phyloP scores from a whole-genome alignment of 163 green algal genomes.

The Scenedesmus sp. region DNA sequence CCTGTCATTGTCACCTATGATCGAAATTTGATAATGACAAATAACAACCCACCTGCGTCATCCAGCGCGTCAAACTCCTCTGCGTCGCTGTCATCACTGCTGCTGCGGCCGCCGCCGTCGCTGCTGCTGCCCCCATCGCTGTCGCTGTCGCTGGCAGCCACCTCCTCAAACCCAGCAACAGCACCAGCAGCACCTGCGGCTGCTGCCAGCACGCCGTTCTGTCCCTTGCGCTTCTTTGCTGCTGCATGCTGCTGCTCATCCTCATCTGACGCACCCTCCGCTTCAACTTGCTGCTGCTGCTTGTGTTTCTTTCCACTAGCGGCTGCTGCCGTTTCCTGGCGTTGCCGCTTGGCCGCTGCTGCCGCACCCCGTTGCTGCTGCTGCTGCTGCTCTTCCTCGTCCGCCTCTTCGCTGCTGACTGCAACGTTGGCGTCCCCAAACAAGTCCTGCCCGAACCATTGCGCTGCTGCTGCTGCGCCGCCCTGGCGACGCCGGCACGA shows the following conservation, averaged over 20 bases:
- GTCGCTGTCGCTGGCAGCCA: constrained; percentile 58
- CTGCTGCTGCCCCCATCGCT: constrained; percentile 27
- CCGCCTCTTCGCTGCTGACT: constrained; percentile 59
- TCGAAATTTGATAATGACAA: background rate
- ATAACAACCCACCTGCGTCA: constrained; percentile 70
- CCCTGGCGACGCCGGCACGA: constrained; percentile 68
- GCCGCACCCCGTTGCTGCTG: constrained; percentile 4
- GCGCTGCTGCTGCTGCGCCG: constrained; percentile 75
- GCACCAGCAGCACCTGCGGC: constrained; percentile 51
- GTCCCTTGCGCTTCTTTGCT: constrained; percentile 27
- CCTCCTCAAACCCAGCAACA: constrained; percentile 82
- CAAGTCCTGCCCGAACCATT: constrained; percentile 97
- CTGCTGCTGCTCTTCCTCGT: constrained; percentile 53
- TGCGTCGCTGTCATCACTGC: constrained; percentile 66
- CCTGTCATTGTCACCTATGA: too few relatives aligned
- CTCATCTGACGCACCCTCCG: constrained; percentile 32
- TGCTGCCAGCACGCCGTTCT: constrained; percentile 45
- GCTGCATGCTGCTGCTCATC: constrained; percentile 49
- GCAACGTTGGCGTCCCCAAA: constrained; percentile 81
- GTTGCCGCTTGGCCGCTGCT: constrained; percentile 18
- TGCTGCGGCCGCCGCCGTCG: constrained; percentile 24
- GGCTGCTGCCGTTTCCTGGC: constrained; percentile 27
- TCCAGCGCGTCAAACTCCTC: constrained; percentile 89
- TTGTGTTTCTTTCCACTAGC: constrained; percentile 46
- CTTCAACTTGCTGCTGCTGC: constrained; percentile 31